A percentile compares a stretch with the other conserved stretches of the same genome.
Conservation (phyloP, 495 filamentous ascomycete species). For the Penicillium samsonianum region DNA sequence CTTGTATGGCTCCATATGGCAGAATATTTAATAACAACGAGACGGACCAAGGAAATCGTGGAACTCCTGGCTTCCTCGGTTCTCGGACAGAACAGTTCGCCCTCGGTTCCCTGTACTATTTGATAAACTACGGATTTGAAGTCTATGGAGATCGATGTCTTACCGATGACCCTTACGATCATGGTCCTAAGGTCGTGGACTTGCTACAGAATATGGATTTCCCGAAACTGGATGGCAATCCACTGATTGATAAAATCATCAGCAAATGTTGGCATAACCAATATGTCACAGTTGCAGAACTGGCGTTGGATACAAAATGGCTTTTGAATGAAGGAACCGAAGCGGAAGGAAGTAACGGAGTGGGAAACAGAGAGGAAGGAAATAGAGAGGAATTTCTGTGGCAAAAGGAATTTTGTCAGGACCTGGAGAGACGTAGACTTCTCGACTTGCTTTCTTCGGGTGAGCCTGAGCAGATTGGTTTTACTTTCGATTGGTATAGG, state of each 20-base stretch:
- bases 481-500: constrained; percentile 32
- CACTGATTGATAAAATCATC: constrained; percentile 40
- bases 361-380: constrained; percentile 5
- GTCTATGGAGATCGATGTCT: constrained; percentile 38
- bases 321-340: neutral
- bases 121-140: constrained; percentile 42
- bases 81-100: constrained; percentile 43
- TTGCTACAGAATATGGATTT: constrained; percentile 39
- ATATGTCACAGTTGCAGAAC: constrained; percentile 32
- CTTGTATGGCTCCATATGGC: constrained; percentile 30
- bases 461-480: constrained; percentile 34
- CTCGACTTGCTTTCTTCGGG: constrained; percentile 30
- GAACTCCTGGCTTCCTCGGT: constrained; percentile 32
- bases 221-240: constrained; percentile 35
- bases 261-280: constrained; percentile 42
- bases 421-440: constrained; percentile 33
- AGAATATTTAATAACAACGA: constrained; percentile 31
- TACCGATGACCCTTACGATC: constrained; percentile 37
- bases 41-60: constrained; percentile 25
- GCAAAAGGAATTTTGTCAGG: constrained; percentile 31
- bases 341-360: constrained; percentile 4
- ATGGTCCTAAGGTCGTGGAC: constrained; percentile 37
- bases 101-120: constrained; percentile 41
- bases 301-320: constrained; percentile 29
- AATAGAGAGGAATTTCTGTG: constrained; percentile 11